Conservation (phyloP, 2,329 filamentous ascomycete genomes). For the Phaeosphaeriaceae sp. region DNA sequence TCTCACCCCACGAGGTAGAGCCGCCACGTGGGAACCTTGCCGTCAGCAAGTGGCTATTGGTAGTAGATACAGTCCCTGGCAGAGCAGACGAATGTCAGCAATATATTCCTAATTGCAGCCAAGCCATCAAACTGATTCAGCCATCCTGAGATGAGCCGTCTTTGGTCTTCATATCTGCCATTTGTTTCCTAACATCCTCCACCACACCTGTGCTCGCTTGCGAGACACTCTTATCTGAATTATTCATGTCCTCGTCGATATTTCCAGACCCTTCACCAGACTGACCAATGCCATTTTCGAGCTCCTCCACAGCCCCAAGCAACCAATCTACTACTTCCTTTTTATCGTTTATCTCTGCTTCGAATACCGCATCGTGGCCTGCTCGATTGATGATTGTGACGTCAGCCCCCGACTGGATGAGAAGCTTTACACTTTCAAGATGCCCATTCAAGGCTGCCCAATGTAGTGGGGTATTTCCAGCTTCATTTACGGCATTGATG, state of each 20-base stretch:
- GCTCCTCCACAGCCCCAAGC: slow-evolving; percentile 53
- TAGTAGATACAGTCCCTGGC: slow-evolving; percentile 17
- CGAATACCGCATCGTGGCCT: slow-evolving; percentile 69
- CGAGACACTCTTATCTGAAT: slow-evolving; percentile 20
- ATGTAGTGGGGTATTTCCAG: slow-evolving; percentile 90
- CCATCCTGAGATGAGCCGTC: slow-evolving; percentile 27
- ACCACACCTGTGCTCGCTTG: slow-evolving; percentile 26
- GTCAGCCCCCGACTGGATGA: slow-evolving; percentile 79
- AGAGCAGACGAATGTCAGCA: slow-evolving; percentile 25
- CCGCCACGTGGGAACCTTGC: slow-evolving; percentile 26
- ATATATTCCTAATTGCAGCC: slow-evolving; percentile 28
- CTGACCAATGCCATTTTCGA: slow-evolving; percentile 46
- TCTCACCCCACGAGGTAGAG: slow-evolving; percentile 5
- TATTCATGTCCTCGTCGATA: slow-evolving; percentile 24
- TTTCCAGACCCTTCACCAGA: slow-evolving; percentile 44
- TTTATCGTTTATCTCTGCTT: slow-evolving; percentile 58
- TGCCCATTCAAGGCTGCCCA: slow-evolving; percentile 94
- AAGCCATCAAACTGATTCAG: slow-evolving; percentile 25
- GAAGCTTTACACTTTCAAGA: slow-evolving; percentile 75
- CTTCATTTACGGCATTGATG: slow-evolving; percentile 74
- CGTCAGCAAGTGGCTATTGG: slow-evolving; percentile 14
- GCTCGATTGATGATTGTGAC: slow-evolving; percentile 80
- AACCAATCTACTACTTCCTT: slow-evolving; percentile 57
- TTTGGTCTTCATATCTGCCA: slow-evolving; percentile 39
- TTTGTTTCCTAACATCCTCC: slow-evolving; percentile 40